Evolutionary conservation across 2,329 filamentous ascomycete genomes (phyloP).

Genomic region (Hypoxylon sp.): DNA sequence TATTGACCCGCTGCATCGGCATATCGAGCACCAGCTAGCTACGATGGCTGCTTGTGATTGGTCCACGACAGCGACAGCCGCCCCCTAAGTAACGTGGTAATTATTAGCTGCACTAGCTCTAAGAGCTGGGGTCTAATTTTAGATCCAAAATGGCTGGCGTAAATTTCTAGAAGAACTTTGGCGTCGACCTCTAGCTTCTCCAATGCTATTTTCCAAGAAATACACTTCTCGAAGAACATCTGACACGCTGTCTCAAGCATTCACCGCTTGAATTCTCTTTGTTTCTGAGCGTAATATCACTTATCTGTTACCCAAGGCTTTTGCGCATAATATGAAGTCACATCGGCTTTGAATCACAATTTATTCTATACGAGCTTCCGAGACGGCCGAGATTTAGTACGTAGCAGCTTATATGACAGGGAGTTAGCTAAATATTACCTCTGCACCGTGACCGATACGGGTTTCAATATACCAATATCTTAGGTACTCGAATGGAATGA

Average conservation of each 20-base stretch:
- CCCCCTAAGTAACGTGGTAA: slow-evolving; percentile 32
- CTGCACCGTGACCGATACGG: slow-evolving; percentile 4
- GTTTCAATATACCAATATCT: slow-evolving; percentile 2
- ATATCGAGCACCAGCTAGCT: slow-evolving; percentile 12
- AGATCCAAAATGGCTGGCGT: no score
- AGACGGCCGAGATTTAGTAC: not conserved
- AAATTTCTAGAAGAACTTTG: no score
- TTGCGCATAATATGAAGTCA: not conserved
- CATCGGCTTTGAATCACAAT: not conserved
- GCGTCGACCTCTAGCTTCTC: no score
- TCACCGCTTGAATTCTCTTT: no score
- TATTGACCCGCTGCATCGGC: slow-evolving; percentile 23
- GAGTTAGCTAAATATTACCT: slow-evolving; percentile 2
- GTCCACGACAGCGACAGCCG: not conserved
- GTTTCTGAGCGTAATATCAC: no score
- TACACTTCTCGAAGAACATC: no score
- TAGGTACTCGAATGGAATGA: no score
- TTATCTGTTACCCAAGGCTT: not conserved
- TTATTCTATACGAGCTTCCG: slow-evolving; percentile 18
- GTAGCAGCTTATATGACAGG: not conserved
- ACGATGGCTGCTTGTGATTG: slow-evolving; percentile 1
- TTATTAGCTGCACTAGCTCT: no score
- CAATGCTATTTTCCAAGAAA: no score
- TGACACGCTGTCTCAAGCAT: no score
- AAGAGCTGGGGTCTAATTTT: slow-evolving; percentile 28